These are phyloP conservation scores for Cryomyces antarcticus DNA, from an alignment of 495 filamentous ascomycete genomes.

Conservation along the genomic window DNA sequence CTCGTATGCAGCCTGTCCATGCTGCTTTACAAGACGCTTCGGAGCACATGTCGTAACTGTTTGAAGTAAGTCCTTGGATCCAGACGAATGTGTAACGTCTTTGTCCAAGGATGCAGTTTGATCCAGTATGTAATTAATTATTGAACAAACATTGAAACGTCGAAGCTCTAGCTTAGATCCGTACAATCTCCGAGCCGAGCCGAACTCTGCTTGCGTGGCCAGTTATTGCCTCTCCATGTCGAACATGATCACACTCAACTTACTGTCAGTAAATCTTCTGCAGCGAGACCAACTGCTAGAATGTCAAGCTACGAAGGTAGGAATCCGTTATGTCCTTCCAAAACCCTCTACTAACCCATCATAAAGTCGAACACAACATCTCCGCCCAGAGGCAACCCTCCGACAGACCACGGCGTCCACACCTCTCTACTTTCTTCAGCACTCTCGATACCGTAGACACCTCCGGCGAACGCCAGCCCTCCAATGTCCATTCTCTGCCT, in stretches of 20 bases:
- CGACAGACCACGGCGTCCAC: conserved; percentile 37
- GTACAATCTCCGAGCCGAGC: no score
- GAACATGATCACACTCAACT: background rate
- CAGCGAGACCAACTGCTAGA: background rate
- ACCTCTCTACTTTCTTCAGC: conserved; percentile 76
- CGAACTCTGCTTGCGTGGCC: no score
- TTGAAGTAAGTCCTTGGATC: no score
- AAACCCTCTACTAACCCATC: background rate
- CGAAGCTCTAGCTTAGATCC: no score
- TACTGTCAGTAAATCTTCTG: background rate
- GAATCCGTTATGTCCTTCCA: background rate
- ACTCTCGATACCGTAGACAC: conserved; percentile 46
- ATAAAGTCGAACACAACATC: conserved; percentile 74
- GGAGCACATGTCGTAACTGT: no score
- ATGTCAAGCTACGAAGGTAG: conserved; percentile 23
- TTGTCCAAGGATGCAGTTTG: no score
- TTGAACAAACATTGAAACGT: no score
- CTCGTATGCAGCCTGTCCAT: no score
- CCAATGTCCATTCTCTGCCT: conserved; percentile 44
- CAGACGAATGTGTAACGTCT: no score
- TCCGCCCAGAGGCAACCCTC: conserved; percentile 11
- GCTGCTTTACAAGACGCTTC: no score
- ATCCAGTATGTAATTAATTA: no score
- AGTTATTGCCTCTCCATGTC: background rate
- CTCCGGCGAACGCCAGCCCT: conserved; percentile 21